Evolutionary conservation across 257 asterid genomes (phyloP), one percentile per base, ranked within the genome.

Genomic region (Knoxia roxburghii): DNA sequence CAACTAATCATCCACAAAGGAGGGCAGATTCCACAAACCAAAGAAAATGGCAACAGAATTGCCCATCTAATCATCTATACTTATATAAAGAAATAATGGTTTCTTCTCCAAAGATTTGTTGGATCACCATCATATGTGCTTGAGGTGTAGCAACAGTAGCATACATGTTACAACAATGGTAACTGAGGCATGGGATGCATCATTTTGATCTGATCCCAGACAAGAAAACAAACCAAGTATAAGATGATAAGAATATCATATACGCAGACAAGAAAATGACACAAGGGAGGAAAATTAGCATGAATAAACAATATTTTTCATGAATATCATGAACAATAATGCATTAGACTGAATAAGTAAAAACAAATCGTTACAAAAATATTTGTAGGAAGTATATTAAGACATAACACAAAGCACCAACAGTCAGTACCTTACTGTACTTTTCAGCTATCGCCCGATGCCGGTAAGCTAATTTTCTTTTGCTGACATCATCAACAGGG

Each of bases 381-480:
- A n/a, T n/a, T n/a, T n/a, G n/a, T n/a, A 35, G 15, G 46, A 69
- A 61, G 26, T 24, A 58, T 13, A 46, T 12, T 15, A 46, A 8
- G 15, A 37, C 41, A 9, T 37, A 9, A 37, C 41, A 3, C 6
- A 21, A 52, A 3, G 45, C n/a, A 8, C 15, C 10, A 45, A 63
- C 57, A 29, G 15, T 18, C 23, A 51, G 65, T 78, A 87, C 99
- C 99, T 90, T 84, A 68, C 70, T 77, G 83, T 90, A 94, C 84
- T 83, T 88, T 45, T 88, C 83, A 73, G 89, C 90, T 65, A 86
- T 73, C 35, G 69, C 57, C 0, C 96, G 94, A 72, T 82, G 88
- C 24, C 96, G 87, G 73, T 94, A 90, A 14, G 95, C 92, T 85
- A 90, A 76, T 80, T 82, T 94, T 72, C 88, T 67, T 73, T 82